These are phyloP conservation scores for Lasiodiplodia sp. DNA, from an alignment of 2,329 filamentous ascomycete genomes.

Conservation along the genomic window DNA sequence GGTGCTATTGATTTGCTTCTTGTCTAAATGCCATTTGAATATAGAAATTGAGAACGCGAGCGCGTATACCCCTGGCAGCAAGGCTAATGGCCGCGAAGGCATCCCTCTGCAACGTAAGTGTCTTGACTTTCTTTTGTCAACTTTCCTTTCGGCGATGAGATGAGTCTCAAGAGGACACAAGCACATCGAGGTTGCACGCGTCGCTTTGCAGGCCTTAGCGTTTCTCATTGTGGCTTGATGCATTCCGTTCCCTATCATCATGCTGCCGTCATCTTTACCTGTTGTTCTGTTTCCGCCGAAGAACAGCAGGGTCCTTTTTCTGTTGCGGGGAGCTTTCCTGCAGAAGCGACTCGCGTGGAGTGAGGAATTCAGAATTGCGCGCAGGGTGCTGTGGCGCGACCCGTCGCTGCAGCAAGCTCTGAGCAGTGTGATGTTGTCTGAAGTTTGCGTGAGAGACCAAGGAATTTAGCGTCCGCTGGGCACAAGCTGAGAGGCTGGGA, in stretches of 20 bases:
- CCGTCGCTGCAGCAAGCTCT: not conserved
- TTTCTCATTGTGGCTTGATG: not conserved
- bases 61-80: conserved; percentile 16
- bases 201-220: not conserved
- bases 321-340: not conserved
- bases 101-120: conserved; percentile 13
- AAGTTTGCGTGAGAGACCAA: not conserved
- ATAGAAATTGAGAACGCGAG: conserved; percentile 27
- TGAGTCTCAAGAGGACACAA: not conserved
- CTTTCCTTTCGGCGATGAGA: not conserved
- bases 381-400: no score
- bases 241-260: conserved; percentile 17
- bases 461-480: conserved; percentile 2
- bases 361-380: not conserved
- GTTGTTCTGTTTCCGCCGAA: conserved; percentile 1
- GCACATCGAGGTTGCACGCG: not conserved
- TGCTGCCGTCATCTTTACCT: conserved; percentile 23
- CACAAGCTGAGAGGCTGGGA: not conserved
- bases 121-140: not conserved
- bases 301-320: not conserved
- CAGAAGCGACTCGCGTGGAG: not conserved
- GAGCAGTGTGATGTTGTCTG: not conserved
- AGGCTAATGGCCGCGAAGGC: conserved; percentile 6
- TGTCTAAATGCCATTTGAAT: conserved; percentile 18
- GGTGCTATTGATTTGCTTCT: conserved; percentile 20